These are phyloP conservation scores for Dactylellina leptospora DNA, from an alignment of 2,329 filamentous ascomycete genomes.

Conservation along the genomic window DNA sequence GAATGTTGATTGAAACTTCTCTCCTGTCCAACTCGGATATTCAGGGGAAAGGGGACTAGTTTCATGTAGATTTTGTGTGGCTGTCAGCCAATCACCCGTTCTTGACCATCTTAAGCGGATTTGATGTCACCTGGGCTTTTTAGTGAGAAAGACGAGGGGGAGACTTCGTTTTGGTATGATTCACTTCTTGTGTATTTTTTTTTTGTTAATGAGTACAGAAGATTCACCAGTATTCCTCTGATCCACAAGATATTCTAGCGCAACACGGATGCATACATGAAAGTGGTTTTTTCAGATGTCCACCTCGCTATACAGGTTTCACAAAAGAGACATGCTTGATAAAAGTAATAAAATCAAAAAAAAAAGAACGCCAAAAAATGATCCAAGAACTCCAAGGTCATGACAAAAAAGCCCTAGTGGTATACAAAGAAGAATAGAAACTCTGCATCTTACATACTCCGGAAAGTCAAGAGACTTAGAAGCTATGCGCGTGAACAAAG, in stretches of 20 bases:
- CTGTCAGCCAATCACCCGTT: neutral
- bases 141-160: neutral
- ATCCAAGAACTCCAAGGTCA: conserved; percentile 29
- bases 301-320: neutral
- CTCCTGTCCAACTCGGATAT: neutral
- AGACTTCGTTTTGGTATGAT: neutral
- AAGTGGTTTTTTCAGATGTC: neutral
- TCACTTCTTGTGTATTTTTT: neutral
- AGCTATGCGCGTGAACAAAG: conserved; percentile 41
- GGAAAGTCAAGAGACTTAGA: conserved; percentile 17
- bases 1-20: neutral
- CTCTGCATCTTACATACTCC: conserved; percentile 2
- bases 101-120: neutral
- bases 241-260: conserved; percentile 7
- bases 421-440: conserved; percentile 27
- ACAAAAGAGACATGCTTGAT: too few species aligned
- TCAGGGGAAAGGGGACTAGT: neutral
- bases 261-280: neutral
- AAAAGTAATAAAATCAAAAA: conserved; percentile 8
- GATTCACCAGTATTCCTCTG: conserved; percentile 52
- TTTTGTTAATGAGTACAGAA: conserved; percentile 40
- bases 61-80: neutral
- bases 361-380: conserved; percentile 15
- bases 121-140: neutral
- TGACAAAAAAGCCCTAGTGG: conserved; percentile 33